phyloP scores from a whole-genome alignment of 1,139 yeast genomes.

The Candida labiduridarum region DNA sequence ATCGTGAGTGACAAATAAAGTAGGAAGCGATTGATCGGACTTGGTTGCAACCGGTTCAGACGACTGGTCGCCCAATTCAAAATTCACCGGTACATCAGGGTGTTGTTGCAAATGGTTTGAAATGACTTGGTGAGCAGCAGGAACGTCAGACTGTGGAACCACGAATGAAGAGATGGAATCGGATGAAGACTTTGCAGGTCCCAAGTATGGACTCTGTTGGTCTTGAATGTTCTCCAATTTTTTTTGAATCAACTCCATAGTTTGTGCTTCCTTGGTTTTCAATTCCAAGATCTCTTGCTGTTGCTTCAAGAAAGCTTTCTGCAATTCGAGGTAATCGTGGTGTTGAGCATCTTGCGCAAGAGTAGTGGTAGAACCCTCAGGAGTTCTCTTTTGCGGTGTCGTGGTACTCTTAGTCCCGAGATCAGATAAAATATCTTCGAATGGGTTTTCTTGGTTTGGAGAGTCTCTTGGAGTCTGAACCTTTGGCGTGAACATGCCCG shows the following conservation, averaged over 20 bases:
- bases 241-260: constrained; percentile 15
- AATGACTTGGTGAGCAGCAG: constrained; percentile 13
- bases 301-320: constrained; percentile 40
- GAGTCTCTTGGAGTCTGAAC: constrained; percentile 36
- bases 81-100: constrained; percentile 8
- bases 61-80: constrained; percentile 10
- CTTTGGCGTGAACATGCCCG: constrained; percentile 43
- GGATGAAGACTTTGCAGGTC: constrained; percentile 4
- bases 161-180: constrained; percentile 14
- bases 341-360: constrained; percentile 7
- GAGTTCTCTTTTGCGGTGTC: constrained; percentile 21
- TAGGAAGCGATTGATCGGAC: constrained; percentile 12
- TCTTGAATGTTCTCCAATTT: constrained; percentile 15
- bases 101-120: constrained; percentile 8
- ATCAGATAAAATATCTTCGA: constrained; percentile 33
- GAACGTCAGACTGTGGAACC: constrained; percentile 7
- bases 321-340: constrained; percentile 37
- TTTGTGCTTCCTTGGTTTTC: constrained; percentile 23
- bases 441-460: constrained; percentile 38
- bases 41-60: constrained; percentile 1
- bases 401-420: constrained; percentile 11
- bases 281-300: constrained; percentile 38
- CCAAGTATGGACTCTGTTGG: constrained; percentile 9
- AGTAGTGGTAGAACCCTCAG: constrained; percentile 11
- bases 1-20: constrained; percentile 19